Percentiles rank a stretch among this genome's conserved stretches.
phyloP scores from a whole-genome alignment of 1,284 basidiomycete species.

The Tilletia walkeri region DNA sequence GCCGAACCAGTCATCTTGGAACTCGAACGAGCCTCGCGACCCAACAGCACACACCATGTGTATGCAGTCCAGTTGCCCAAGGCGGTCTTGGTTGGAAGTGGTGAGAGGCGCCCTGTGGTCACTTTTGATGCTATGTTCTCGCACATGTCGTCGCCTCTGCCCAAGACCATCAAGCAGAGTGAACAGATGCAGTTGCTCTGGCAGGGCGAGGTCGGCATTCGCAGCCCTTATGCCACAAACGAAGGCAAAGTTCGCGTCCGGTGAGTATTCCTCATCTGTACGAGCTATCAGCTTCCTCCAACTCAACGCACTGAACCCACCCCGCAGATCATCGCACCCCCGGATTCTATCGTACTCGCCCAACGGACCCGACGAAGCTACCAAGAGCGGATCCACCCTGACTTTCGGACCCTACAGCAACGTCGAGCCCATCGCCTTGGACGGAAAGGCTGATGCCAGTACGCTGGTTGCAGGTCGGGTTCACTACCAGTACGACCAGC shows the following conservation, averaged over 20 bases:
- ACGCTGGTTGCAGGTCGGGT: constrained; percentile 60
- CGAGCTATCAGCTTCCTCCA: too few species aligned
- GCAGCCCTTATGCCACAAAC: constrained; percentile 77
- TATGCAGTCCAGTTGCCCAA: constrained; percentile 19
- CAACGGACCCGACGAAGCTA: constrained; percentile 62
- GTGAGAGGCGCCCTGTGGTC: constrained; percentile 7
- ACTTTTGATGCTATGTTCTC: constrained; percentile 64
- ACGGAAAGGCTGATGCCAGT: constrained; percentile 43
- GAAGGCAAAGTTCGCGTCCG: constrained; percentile 81
- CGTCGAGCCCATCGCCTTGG: constrained; percentile 62
- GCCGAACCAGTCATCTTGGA: constrained; percentile 28
- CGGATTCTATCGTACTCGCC: constrained; percentile 70
- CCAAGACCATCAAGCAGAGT: constrained; percentile 69
- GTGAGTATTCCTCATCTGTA: constrained; percentile 59
- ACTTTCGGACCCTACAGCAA: constrained; percentile 84
- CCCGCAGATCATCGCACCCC: constrained; percentile 52
- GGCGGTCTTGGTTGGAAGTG: not conserved
- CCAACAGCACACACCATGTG: constrained; percentile 22
- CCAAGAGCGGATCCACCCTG: constrained; percentile 75
- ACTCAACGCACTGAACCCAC: too few species aligned
- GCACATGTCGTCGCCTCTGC: constrained; percentile 74
- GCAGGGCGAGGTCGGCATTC: constrained; percentile 70
- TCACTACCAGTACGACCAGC: constrained; percentile 77
- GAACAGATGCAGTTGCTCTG: constrained; percentile 81
- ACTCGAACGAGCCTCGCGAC: constrained; percentile 18